Evolutionary conservation across 441 rosid genomes (phyloP).

Genomic region (Gossypium aridum): DNA sequence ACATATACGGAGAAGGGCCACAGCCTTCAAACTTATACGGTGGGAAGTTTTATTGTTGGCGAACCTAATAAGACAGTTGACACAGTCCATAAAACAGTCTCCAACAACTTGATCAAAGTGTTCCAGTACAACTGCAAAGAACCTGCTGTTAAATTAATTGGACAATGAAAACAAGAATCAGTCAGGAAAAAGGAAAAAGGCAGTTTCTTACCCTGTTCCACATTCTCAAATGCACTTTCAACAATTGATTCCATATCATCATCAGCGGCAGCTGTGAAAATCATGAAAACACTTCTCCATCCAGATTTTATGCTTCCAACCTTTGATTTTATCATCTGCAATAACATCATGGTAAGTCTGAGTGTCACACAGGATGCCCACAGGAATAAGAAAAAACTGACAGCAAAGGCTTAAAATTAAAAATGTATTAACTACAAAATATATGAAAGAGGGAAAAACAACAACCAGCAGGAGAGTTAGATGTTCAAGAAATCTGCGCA

Average conservation of each 20-base stretch:
- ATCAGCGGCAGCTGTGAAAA: slow-evolving; percentile 97
- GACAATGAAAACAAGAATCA: slow-evolving; percentile 8
- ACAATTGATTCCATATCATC: slow-evolving; percentile 89
- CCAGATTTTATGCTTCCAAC: slow-evolving; percentile 99
- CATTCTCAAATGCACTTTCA: slow-evolving; percentile 98
- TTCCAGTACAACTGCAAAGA: slow-evolving; percentile 89
- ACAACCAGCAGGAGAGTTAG: background rate
- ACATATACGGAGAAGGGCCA: slow-evolving; percentile 98
- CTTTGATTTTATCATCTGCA: slow-evolving; percentile 98
- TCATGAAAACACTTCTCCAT: slow-evolving; percentile 98
- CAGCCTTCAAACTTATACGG: slow-evolving; percentile 97
- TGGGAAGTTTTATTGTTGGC: slow-evolving; percentile 92
- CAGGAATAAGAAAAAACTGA: background rate
- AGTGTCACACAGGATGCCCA: background rate
- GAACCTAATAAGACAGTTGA: slow-evolving; percentile 97
- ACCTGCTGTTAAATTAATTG: slow-evolving; percentile 24
- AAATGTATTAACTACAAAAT: background rate
- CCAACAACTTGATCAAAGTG: slow-evolving; percentile 99
- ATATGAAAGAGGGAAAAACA: background rate
- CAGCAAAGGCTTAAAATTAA: background rate
- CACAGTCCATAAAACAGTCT: slow-evolving; percentile 99
- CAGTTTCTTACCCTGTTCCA: slow-evolving; percentile 77
- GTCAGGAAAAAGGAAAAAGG: slow-evolving; percentile 16
- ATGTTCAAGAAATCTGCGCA: slow-evolving; percentile 17
- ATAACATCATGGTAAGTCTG: slow-evolving; percentile 17